phyloP scores from a whole-genome alignment of 2,329 filamentous ascomycete genomes.

The Epicoccum sorghinum region DNA sequence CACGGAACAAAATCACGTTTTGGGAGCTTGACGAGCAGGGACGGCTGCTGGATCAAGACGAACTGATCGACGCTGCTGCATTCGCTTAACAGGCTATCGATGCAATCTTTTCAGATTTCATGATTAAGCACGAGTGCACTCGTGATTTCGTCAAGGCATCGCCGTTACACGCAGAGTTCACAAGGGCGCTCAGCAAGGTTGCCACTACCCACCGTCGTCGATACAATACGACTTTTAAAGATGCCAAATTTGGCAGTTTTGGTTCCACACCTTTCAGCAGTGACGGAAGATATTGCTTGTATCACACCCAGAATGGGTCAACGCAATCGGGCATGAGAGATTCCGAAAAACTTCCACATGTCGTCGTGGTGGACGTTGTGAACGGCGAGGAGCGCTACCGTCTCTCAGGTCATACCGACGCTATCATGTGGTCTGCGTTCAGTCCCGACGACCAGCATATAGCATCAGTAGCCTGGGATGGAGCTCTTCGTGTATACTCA shows the following conservation, averaged over 20 bases:
- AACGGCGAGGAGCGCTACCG: conserved; percentile 19
- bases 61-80: conserved; percentile 27
- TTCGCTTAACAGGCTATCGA: conserved; percentile 36
- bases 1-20: conserved; percentile 23
- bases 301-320: conserved; percentile 17
- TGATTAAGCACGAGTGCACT: conserved; percentile 34
- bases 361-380: conserved; percentile 30
- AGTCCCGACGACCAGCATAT: conserved; percentile 31
- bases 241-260: conserved; percentile 22
- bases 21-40: conserved; percentile 39
- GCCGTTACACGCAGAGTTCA: conserved; percentile 28
- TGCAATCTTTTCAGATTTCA: conserved; percentile 33
- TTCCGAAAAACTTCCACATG: conserved; percentile 16
- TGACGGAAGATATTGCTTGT: conserved; percentile 29
- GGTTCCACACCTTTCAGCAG: conserved; percentile 25
- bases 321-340: conserved; percentile 19
- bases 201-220: conserved; percentile 30
- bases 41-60: conserved; percentile 34
- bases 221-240: conserved; percentile 27
- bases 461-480: conserved; percentile 38
- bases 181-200: conserved; percentile 21
- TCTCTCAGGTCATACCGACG: conserved; percentile 34
- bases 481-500: conserved; percentile 35
- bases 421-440: conserved; percentile 35
- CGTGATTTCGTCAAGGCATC: conserved; percentile 29